Evolutionary conservation across 768 basidiomycete genomes (phyloP).

Genomic region (Arthromyces matolae): DNA sequence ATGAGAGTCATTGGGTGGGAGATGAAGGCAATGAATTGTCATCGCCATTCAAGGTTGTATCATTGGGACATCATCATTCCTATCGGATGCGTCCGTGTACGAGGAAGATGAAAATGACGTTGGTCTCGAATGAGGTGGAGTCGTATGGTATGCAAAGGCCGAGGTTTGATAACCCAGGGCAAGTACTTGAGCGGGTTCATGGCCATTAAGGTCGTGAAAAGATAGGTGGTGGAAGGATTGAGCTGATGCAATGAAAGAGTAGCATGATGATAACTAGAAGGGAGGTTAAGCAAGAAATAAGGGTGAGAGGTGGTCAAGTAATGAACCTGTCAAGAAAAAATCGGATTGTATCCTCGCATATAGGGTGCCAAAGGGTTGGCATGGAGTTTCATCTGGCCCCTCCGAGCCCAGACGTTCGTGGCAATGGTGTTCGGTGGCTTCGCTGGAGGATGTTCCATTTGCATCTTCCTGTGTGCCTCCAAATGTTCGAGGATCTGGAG

Average conservation of each 20-base stretch:
- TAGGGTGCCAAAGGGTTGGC: constrained; percentile 53
- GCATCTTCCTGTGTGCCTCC: constrained; percentile 21
- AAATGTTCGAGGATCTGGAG: constrained; percentile 2
- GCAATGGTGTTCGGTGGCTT: constrained; percentile 3
- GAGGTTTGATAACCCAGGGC: constrained; percentile 76
- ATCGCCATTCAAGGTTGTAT: constrained; percentile 20
- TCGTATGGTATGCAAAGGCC: constrained; percentile 56
- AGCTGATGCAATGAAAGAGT: constrained; percentile 55
- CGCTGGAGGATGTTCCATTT: background rate
- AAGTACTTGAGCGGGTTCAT: constrained; percentile 52
- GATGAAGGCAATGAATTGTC: constrained; percentile 10
- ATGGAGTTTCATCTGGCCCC: constrained; percentile 49
- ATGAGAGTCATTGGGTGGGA: constrained; percentile 13
- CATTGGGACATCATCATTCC: constrained; percentile 25
- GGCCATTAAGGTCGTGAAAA: constrained; percentile 50
- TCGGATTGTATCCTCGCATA: constrained; percentile 63
- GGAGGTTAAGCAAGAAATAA: constrained; percentile 1
- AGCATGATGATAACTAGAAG: constrained; percentile 56
- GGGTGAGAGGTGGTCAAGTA: constrained; percentile 2
- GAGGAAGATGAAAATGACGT: constrained; percentile 14
- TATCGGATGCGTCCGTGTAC: constrained; percentile 9
- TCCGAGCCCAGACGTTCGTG: constrained; percentile 38
- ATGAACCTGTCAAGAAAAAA: constrained; percentile 58
- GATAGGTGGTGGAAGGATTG: constrained; percentile 50
- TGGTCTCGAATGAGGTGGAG: constrained; percentile 14